Base-by-base conservation (phyloP, 176 grass and related monocot species). In the Triticum turgidum region DNA sequence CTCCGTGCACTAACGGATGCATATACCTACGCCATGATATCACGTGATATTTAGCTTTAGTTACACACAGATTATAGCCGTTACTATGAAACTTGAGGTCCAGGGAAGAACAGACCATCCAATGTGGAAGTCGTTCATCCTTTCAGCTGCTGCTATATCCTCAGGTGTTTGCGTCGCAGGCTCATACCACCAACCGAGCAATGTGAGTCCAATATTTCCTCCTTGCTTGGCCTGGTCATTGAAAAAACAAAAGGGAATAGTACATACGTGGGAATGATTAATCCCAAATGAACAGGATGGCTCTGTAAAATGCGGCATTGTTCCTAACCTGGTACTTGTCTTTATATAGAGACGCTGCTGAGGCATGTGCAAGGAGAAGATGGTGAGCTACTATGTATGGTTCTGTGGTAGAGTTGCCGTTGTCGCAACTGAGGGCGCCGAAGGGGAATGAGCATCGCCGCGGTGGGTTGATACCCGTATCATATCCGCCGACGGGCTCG, bases 41-140 rank as follows among this genome's bases (percentile, higher is more conserved):
- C 11, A 45, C 3, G 0, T 45, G 0, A 45, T 11, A 0, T 45
- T 4, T 45, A 45, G 11, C 3, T 45, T 0, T 13, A 13, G 44
- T 45, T 45, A 45, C 44, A 45, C 11, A 13, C 3, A 45, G 4
- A 4, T 4, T 45, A 45, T 45, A 45, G 44, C 11, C 3, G 44
- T 0, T 45, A 0, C 44, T 45, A 45, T 45, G 44, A 45, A 45
- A 45, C 44, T 45, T 45, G 44, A 45, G 1, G 3, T 4, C 11
- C 4, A 45, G 44, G 47, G 33, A 37, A 66, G 4, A 41, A 76
- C 91, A 79, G 67, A 98, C 96, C 93, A 98, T 86, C 96, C 96
- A 49, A 98, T 77, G 59, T 94, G 93, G 58, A 98, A 98, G 80
- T 98, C 93, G 34, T 92, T 85, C 86, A 90, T 93, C 88, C 93